Evolutionary conservation across 192 early-diverging fungal species (phyloP), one percentile per base, ranked within the genome.

Genomic region (Gaertneriomyces sp.): DNA sequence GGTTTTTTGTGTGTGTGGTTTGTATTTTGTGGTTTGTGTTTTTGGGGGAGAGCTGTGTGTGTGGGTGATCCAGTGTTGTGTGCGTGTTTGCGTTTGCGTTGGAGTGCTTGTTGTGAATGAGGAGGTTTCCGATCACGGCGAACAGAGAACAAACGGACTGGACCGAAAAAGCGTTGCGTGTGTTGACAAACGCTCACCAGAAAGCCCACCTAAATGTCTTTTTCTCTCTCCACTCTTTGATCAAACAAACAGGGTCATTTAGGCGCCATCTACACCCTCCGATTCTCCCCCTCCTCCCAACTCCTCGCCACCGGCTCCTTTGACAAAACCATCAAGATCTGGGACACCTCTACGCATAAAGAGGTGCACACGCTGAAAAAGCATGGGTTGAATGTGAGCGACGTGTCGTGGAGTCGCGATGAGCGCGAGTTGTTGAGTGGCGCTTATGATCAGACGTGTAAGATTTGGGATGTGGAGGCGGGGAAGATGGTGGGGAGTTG

Each of bases 281-380:
- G 91, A 63, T 98, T 92, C 72, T 92, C 95, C 10, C 90, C 88
- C 5, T 82, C 86, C 54, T 92, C 90, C 19, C 82, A 83, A 39
- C 85, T 88, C 42, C 75, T 98, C 5, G 92, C 89, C 4, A 91
- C 94, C 6, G 95, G 93, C 5, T 94, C 92, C 8, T 96, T 98
- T 79, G 95, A 98, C 78, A 91, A 91, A 74, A 90, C 92, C 7
- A 86, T 98, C 42, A 81, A 92, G 54, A 82, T 98, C 42, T 98
- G 93, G 93, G 93, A 96, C 69, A 76, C 82, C 2, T 70, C 79
- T 6, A 76, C 74, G 1, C 81, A 85, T 53, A 91, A 90, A 68
- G 89, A 90, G 78, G 85, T 89, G 61, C 49, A 83, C 51, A 82
- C 82, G 14, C 79, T 97, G 39, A 87, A 88, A 58, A 83, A 83